A percentile compares a stretch with the other conserved stretches of the same genome.
These are phyloP conservation scores for Isoetes engelmannii DNA, from an alignment of 83 land plant genomes.

Conservation along the genomic window DNA sequence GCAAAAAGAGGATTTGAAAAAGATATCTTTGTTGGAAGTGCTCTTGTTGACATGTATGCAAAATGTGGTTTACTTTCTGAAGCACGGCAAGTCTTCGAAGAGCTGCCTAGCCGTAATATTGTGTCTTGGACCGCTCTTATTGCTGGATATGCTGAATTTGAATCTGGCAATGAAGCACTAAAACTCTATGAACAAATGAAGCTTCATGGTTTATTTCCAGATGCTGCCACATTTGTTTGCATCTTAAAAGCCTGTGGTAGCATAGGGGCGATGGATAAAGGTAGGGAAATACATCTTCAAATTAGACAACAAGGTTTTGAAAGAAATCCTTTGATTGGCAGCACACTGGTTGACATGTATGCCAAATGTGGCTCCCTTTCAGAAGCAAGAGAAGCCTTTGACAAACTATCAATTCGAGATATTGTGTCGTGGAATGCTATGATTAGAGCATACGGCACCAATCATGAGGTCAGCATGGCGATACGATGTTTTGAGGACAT, in stretches of 20 bases:
- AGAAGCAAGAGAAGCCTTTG: conserved; percentile 1
- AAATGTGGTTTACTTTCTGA: conserved; percentile 7
- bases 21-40: too few species aligned
- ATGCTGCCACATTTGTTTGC: conserved; percentile 5
- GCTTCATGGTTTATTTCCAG: background rate
- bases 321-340: background rate
- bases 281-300: background rate
- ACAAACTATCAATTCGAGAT: conserved; percentile 1
- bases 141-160: conserved; percentile 1
- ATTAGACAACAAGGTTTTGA: background rate
- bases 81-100: background rate
- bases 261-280: conserved; percentile 8
- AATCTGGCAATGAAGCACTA: background rate
- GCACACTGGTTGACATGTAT: background rate
- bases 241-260: conserved; percentile 2
- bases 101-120: background rate
- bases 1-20: background rate
- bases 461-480: background rate
- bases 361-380: conserved; percentile 2
- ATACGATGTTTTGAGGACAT: conserved; percentile 3
- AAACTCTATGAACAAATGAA: background rate
- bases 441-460: background rate
- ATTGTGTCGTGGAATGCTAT: conserved; percentile 10
- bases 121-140: conserved; percentile 1
- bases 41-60: background rate